Evolutionary conservation across 1,284 basidiomycete species (phyloP).

Genomic region (Cryptococcus sp.): DNA sequence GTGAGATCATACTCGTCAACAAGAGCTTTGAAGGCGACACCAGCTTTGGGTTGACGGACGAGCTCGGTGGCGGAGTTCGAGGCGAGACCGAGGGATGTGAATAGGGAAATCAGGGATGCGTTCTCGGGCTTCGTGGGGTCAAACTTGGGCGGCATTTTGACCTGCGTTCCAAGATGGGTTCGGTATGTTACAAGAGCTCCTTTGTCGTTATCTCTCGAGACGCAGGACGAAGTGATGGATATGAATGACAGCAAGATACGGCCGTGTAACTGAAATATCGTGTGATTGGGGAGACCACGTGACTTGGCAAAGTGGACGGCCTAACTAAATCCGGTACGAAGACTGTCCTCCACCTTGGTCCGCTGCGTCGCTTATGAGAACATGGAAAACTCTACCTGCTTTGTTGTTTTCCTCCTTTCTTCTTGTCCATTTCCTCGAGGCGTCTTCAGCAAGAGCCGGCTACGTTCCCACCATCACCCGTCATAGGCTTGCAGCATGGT

Average conservation of each 20-base stretch:
- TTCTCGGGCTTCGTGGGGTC: conserved; percentile 57
- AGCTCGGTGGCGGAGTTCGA: conserved; percentile 80
- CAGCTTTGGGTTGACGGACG: conserved; percentile 74
- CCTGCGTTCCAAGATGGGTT: too few relatives aligned
- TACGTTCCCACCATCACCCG: too few relatives aligned
- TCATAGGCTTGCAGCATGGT: neutral
- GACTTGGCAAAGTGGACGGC: neutral
- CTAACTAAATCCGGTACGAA: neutral
- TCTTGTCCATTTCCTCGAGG: neutral
- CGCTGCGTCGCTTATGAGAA: neutral
- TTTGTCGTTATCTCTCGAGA: too few relatives aligned
- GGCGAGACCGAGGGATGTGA: conserved; percentile 77
- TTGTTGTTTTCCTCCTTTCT: neutral
- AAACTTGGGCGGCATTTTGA: conserved; percentile 58
- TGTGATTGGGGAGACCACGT: neutral
- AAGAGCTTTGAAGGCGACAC: conserved; percentile 68
- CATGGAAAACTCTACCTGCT: too few relatives aligned
- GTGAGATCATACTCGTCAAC: conserved; percentile 65
- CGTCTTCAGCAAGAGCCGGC: too few relatives aligned
- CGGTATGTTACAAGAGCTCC: neutral
- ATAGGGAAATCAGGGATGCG: conserved; percentile 63
- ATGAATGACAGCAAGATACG: too few relatives aligned
- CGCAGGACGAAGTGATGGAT: too few relatives aligned
- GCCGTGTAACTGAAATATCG: too few relatives aligned
- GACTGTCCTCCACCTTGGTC: neutral